Conservation (phyloP, 2,329 filamentous ascomycete genomes). For the Hypoxylon sp. region DNA sequence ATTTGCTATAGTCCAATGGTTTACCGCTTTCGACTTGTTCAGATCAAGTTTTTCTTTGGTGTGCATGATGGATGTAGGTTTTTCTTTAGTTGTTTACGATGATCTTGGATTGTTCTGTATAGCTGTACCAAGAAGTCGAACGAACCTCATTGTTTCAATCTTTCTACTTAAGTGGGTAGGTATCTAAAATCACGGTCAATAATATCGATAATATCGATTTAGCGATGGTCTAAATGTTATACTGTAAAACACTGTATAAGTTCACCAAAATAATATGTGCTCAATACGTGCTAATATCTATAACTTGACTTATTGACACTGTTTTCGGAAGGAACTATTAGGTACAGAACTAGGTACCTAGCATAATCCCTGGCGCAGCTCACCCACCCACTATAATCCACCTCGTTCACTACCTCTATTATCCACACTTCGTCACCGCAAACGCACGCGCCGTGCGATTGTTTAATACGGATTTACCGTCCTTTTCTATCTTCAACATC, state of each 20-base stretch:
- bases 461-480: constrained; percentile 41
- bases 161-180: constrained; percentile 7
- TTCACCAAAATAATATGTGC: not conserved
- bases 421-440: constrained; percentile 38
- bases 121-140: not conserved
- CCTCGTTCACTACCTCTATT: constrained; percentile 1
- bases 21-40: constrained; percentile 10
- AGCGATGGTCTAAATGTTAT: constrained; percentile 5
- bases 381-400: not conserved
- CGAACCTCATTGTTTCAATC: constrained; percentile 3
- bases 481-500: constrained; percentile 37
- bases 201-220: constrained; percentile 19
- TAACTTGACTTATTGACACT: constrained; percentile 2
- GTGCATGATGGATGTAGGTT: not conserved
- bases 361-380: constrained; percentile 42
- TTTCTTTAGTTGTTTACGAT: not conserved
- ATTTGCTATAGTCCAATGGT: constrained; percentile 26
- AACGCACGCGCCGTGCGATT: constrained; percentile 30
- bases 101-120: not conserved
- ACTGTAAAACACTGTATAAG: constrained; percentile 7
- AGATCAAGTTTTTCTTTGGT: not conserved
- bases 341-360: too few species aligned
- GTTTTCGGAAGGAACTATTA: constrained; percentile 7
- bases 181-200: constrained; percentile 22
- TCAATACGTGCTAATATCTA: constrained; percentile 9